Base-by-base conservation (phyloP, 495 filamentous ascomycete species). In the Acidiella bohemica region DNA sequence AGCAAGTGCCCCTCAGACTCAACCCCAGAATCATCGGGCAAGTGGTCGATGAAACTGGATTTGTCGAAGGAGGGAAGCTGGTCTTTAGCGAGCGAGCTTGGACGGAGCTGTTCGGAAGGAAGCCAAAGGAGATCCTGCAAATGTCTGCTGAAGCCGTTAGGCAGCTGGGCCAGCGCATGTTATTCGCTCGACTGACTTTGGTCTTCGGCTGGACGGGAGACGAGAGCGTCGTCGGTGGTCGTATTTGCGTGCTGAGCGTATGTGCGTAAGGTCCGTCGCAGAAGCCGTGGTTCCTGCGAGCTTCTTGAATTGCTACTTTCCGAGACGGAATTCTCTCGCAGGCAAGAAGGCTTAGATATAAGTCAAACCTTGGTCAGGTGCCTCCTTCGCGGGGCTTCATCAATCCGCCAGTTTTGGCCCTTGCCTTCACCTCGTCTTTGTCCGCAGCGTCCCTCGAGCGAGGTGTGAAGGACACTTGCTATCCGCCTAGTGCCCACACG, bases 31-130 rank as follows among this genome's bases (percentile, higher is more conserved):
- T 72, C 26, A 53, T 76, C 26, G 70, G 70, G 11, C 54, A 59
- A 2, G 46, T 78, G 2, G 38, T 68, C 14, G 73, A 78, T 49
- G 73, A 78, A 53, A 75, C 70, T 8, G 72, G 67, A 2, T 58
- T 51, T 28, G 59, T 73, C 20, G 43, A 50, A 2, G 33, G 57
- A 0, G 62, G 63, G 0, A 75, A 73, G 52, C 51, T 76, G 2
- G 51, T 76, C 13, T 71, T 72, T 61, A 63, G 60, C 18, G 51
- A 63, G 10, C 25, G 48, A 9, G 73, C 72, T 3, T 78, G 71
- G 70, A 56, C 60, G 13, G 59, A 73, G 29, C 51, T 78, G 3
- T 57, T 76, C 21, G 67, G 67, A 3, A 50, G 67, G 10, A 54
- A 46, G 4, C 33, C 53, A 0, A 39, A 60, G 25, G 62, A 66